Percentiles rank a stretch among this genome's conserved stretches.
Conservation (phyloP, 495 filamentous ascomycete species). For the Talaromyces proteolyticus region DNA sequence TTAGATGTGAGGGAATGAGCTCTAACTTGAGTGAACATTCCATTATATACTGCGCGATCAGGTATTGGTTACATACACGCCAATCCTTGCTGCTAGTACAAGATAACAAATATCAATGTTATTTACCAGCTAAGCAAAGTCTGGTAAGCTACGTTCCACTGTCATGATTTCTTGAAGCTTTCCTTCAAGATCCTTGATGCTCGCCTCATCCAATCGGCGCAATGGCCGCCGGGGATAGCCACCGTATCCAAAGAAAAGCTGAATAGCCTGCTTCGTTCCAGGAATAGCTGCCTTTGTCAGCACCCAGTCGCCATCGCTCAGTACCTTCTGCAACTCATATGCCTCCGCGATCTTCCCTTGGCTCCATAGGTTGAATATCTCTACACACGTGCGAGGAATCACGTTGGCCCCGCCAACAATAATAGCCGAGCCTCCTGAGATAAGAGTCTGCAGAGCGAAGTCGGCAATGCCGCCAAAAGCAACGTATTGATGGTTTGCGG, state of each 20-base stretch:
- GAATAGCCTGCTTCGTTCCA: constrained; percentile 79
- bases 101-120: too few species aligned
- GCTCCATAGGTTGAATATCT: constrained; percentile 73
- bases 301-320: constrained; percentile 78
- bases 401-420: constrained; percentile 87
- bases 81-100: not conserved
- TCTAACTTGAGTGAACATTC: not conserved
- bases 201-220: constrained; percentile 49
- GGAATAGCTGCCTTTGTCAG: constrained; percentile 81
- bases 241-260: constrained; percentile 80
- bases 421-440: constrained; percentile 75
- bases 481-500: constrained; percentile 60
- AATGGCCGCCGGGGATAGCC: constrained; percentile 72
- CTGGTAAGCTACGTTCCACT: constrained; percentile 49
- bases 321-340: constrained; percentile 61
- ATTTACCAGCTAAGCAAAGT: constrained; percentile 14
- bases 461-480: constrained; percentile 87
- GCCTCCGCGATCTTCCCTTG: constrained; percentile 70
- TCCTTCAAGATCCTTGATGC: constrained; percentile 50
- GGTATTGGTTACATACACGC: not conserved
- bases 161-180: constrained; percentile 66
- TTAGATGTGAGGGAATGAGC: not conserved
- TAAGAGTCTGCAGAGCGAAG: constrained; percentile 77
- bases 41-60: too few species aligned
- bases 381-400: constrained; percentile 72